Conservation (phyloP, 305 asterid genomes). For the Rubia tinctorum region DNA sequence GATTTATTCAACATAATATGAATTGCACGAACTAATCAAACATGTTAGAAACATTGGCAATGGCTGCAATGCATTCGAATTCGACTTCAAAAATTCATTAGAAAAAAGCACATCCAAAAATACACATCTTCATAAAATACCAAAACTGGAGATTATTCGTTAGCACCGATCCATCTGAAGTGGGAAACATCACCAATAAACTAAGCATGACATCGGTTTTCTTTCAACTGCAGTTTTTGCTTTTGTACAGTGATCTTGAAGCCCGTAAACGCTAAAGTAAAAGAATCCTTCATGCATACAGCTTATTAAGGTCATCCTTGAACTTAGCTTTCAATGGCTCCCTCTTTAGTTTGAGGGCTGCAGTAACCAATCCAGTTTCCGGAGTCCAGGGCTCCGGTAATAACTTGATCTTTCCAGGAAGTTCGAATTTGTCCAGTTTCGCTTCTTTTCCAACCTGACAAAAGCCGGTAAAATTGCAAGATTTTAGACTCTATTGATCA, state of each 20-base stretch:
- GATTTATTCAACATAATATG: no score
- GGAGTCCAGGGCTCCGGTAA: constrained; percentile 91
- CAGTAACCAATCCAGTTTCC: constrained; percentile 89
- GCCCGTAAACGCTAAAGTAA: background rate
- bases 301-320: constrained; percentile 52
- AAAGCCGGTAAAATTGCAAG: background rate
- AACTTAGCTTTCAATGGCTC: constrained; percentile 70
- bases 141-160: background rate
- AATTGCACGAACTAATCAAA: no score
- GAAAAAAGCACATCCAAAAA: background rate
- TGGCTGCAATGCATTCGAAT: background rate
- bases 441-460: constrained; percentile 83
- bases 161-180: background rate
- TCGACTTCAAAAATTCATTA: background rate
- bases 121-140: background rate
- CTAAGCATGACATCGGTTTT: background rate
- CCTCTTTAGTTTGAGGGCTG: constrained; percentile 90
- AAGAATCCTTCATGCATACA: constrained; percentile 27
- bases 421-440: constrained; percentile 76
- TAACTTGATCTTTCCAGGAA: constrained; percentile 75
- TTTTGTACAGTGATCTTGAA: constrained; percentile 1
- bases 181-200: background rate
- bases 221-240: background rate
- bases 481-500: background rate
- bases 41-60: background rate